These are phyloP conservation scores for Penicillium daleae DNA, from an alignment of 495 filamentous ascomycete genomes.

Conservation along the genomic window DNA sequence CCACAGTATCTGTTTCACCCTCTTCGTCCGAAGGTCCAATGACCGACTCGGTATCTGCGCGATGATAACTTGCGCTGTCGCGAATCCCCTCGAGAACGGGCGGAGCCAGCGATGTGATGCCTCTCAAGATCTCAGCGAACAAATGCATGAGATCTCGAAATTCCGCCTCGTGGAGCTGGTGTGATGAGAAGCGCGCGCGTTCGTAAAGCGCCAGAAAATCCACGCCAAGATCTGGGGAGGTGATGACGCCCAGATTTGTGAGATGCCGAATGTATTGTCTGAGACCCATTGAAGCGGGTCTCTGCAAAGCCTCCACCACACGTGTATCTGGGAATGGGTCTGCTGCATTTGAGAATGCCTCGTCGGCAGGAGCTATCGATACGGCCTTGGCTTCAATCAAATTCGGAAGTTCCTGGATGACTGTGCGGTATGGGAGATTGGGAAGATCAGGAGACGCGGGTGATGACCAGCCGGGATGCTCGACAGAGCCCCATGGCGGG, in stretches of 20 bases:
- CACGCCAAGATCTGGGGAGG: constrained; percentile 54
- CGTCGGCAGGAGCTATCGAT: constrained; percentile 73
- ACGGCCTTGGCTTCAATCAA: constrained; percentile 93
- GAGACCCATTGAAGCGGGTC: constrained; percentile 74
- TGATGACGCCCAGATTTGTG: constrained; percentile 65
- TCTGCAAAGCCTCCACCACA: constrained; percentile 70
- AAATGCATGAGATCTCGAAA: constrained; percentile 84
- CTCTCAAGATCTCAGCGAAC: constrained; percentile 80
- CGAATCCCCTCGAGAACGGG: constrained; percentile 48
- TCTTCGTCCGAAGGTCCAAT: constrained; percentile 52
- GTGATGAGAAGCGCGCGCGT: constrained; percentile 74
- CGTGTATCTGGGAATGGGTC: constrained; percentile 59
- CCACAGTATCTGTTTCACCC: constrained; percentile 49
- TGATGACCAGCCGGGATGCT: constrained; percentile 88
- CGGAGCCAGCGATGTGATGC: constrained; percentile 68
- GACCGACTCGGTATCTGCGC: constrained; percentile 41
- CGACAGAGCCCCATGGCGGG: constrained; percentile 78
- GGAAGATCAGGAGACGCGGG: constrained; percentile 73
- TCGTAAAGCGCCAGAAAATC: constrained; percentile 81
- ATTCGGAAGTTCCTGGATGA: constrained; percentile 87
- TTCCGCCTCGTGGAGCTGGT: constrained; percentile 61
- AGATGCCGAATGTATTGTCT: constrained; percentile 79
- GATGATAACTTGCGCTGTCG: constrained; percentile 33
- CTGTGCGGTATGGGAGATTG: constrained; percentile 75
- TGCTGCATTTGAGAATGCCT: constrained; percentile 25